phyloP scores from a whole-genome alignment of 1,139 yeast species.

The Yamadazyma trypodendri region DNA sequence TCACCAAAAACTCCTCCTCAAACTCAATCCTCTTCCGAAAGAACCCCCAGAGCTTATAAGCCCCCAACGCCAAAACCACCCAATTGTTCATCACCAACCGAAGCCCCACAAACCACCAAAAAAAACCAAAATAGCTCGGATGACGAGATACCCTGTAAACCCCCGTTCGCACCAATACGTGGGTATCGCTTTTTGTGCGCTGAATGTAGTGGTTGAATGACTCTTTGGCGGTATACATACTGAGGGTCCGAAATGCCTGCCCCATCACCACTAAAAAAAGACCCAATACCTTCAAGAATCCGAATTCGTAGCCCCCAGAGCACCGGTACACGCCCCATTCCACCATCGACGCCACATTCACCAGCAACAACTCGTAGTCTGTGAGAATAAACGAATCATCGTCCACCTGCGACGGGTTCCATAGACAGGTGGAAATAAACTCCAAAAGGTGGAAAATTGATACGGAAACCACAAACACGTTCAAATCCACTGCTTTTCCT shows the following conservation, averaged over 20 bases:
- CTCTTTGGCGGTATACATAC: conserved; percentile 85
- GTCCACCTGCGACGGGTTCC: conserved; percentile 64
- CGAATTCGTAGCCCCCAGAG: conserved; percentile 6
- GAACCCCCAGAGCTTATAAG: conserved; percentile 55
- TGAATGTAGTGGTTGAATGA: conserved; percentile 87
- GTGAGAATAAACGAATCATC: conserved; percentile 75
- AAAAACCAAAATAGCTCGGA: conserved; percentile 90
- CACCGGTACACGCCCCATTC: conserved; percentile 21
- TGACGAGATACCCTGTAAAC: conserved; percentile 69
- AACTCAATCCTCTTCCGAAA: conserved; percentile 62
- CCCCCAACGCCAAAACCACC: conserved; percentile 26
- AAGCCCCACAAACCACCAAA: conserved; percentile 90
- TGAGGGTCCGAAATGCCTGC: conserved; percentile 63
- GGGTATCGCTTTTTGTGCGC: conserved; percentile 49
- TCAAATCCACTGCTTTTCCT: neutral
- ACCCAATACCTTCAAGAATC: conserved; percentile 36
- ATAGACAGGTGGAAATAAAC: conserved; percentile 72
- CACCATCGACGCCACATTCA: conserved; percentile 44
- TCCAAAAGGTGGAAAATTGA: conserved; percentile 77
- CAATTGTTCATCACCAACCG: conserved; percentile 66
- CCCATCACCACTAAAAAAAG: conserved; percentile 51
- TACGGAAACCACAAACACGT: conserved; percentile 50
- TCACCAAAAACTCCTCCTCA: conserved; percentile 66
- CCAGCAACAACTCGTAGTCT: conserved; percentile 68
- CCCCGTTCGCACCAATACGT: conserved; percentile 69